Conservation (phyloP, 2,329 filamentous ascomycete species). For the Trichophyton mentagrophytes region DNA sequence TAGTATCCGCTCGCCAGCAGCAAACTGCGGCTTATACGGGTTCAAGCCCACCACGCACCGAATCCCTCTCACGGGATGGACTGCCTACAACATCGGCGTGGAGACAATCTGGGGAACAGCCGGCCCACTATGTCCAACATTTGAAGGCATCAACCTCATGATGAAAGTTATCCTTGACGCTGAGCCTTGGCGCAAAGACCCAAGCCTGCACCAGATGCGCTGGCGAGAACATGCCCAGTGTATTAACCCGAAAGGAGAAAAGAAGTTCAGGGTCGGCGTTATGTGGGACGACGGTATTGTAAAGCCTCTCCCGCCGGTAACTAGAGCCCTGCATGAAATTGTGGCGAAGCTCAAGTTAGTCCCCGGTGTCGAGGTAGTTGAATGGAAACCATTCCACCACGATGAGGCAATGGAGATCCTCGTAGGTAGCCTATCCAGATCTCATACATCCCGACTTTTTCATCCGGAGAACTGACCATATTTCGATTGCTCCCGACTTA, state of each 20-base stretch:
- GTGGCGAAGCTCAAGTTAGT: constrained; percentile 37
- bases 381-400: constrained; percentile 35
- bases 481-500: background rate
- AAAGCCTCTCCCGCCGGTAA: constrained; percentile 47
- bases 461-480: background rate
- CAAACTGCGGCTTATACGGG: constrained; percentile 40
- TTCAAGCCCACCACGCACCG: constrained; percentile 32
- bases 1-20: constrained; percentile 36
- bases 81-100: constrained; percentile 25
- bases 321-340: constrained; percentile 41
- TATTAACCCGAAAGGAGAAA: constrained; percentile 15
- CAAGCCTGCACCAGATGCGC: constrained; percentile 25
- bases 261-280: constrained; percentile 48
- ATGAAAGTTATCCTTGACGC: constrained; percentile 23
- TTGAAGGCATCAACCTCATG: constrained; percentile 19
- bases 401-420: constrained; percentile 37
- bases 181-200: constrained; percentile 28
- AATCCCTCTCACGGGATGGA: constrained; percentile 37
- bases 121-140: constrained; percentile 19
- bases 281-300: constrained; percentile 49
- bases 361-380: constrained; percentile 17
- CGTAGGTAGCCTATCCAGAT: constrained; percentile 18
- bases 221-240: constrained; percentile 22
- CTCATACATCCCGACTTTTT: constrained; percentile 9
- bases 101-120: constrained; percentile 36